Evolutionary conservation across 2,329 filamentous ascomycete genomes (phyloP).

Genomic region (Hawksworthiomyces lignivorus): DNA sequence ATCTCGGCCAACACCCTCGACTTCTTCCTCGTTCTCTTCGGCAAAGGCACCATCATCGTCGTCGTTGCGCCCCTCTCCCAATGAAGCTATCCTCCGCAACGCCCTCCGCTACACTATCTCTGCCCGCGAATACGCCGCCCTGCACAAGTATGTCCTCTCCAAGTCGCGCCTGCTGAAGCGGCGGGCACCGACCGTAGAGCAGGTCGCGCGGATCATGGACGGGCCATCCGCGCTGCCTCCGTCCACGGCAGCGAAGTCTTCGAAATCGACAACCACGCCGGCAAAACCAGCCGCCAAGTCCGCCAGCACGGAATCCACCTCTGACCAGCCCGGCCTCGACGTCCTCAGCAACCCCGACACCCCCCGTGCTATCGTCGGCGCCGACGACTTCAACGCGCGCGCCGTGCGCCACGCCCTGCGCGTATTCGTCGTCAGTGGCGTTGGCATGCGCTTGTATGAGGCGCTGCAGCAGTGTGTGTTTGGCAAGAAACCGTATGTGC

Average conservation of each 20-base stretch:
- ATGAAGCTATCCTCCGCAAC: slow-evolving; percentile 72
- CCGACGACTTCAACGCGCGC: slow-evolving; percentile 61
- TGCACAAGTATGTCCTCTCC: slow-evolving; percentile 77
- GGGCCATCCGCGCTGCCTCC: slow-evolving; percentile 22
- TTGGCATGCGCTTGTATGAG: slow-evolving; percentile 57
- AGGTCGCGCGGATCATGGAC: slow-evolving; percentile 47
- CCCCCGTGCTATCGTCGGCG: slow-evolving; percentile 19
- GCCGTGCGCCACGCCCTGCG: slow-evolving; percentile 64
- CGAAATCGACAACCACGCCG: neutral
- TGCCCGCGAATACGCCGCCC: slow-evolving; percentile 73
- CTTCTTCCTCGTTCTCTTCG: neutral
- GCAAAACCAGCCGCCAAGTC: slow-evolving; percentile 13
- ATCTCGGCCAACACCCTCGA: slow-evolving; percentile 2
- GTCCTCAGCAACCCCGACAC: slow-evolving; percentile 7
- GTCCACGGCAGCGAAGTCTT: slow-evolving; percentile 1
- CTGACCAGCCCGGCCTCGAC: slow-evolving; percentile 21
- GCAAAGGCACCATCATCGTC: neutral
- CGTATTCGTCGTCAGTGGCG: slow-evolving; percentile 57
- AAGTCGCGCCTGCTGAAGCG: slow-evolving; percentile 53
- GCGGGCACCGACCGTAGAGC: slow-evolving; percentile 46
- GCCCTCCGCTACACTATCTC: slow-evolving; percentile 80
- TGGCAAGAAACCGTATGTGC: slow-evolving; percentile 29
- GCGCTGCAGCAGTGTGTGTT: slow-evolving; percentile 41
- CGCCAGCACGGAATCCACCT: neutral
- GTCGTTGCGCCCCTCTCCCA: slow-evolving; percentile 18